These are phyloP conservation scores for Magnusiomyces fungicola DNA, from an alignment of 1,139 yeast genomes.

Conservation along the genomic window DNA sequence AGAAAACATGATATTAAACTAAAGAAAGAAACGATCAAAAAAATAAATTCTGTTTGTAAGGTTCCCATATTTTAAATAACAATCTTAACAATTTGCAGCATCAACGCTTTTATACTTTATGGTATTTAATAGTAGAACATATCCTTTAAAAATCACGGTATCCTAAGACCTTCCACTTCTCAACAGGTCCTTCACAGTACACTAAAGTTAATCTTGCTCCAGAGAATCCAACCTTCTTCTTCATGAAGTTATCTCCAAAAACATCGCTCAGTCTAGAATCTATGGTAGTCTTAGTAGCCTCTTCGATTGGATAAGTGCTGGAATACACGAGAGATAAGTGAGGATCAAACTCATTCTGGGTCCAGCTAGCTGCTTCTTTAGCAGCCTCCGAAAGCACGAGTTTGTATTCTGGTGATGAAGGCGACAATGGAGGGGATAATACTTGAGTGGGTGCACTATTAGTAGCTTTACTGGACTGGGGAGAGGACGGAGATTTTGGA, in stretches of 20 bases:
- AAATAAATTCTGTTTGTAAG: too few relatives aligned
- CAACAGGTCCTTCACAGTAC: constrained; percentile 66
- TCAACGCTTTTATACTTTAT: too few relatives aligned
- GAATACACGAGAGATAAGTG: constrained; percentile 71
- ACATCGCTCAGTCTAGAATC: constrained; percentile 65
- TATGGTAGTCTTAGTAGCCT: constrained; percentile 60
- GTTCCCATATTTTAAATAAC: too few relatives aligned
- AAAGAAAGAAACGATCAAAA: too few relatives aligned
- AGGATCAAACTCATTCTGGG: constrained; percentile 52
- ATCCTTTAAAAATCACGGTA: constrained; percentile 28
- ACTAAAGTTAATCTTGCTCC: constrained; percentile 67
- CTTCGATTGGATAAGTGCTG: constrained; percentile 58
- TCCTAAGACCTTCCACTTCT: constrained; percentile 65
- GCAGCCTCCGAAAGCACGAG: constrained; percentile 22
- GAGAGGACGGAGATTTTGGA: not conserved
- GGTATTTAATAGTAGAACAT: too few relatives aligned
- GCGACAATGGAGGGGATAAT: not conserved
- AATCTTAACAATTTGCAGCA: too few relatives aligned
- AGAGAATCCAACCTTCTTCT: constrained; percentile 45
- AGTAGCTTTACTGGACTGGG: not conserved
- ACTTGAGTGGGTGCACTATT: constrained; percentile 6
- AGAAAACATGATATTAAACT: too few relatives aligned
- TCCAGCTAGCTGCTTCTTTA: constrained; percentile 44
- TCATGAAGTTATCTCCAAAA: constrained; percentile 44
- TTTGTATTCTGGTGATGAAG: not conserved